Conservation (phyloP, 192 early-diverging fungal species). For the Podila epicladia region DNA sequence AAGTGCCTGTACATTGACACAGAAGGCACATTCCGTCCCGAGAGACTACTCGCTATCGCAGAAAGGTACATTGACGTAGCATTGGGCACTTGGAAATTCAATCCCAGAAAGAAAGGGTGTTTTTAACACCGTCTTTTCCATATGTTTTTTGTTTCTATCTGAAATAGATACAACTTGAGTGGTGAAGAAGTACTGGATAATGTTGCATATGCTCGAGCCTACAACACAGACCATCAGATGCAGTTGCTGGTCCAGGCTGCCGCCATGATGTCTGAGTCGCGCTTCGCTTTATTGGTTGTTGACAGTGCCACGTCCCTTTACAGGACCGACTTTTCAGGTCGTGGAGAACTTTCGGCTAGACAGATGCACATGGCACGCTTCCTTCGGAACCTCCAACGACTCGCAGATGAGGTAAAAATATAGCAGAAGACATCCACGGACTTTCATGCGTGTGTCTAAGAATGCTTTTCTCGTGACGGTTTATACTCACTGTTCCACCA, state of each 20-base stretch:
- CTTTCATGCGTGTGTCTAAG: neutral
- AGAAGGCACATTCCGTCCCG: constrained; percentile 96
- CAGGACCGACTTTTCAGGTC: constrained; percentile 95
- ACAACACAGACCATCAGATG: constrained; percentile 96
- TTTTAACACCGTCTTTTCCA: no score
- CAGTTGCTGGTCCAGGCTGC: constrained; percentile 85
- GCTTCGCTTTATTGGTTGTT: constrained; percentile 88
- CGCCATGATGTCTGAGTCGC: constrained; percentile 88
- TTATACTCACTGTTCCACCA: neutral
- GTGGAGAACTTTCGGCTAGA: constrained; percentile 93
- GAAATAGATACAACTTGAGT: constrained; percentile 63
- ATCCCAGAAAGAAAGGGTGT: no score
- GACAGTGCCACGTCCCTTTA: constrained; percentile 95
- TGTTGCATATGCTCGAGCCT: constrained; percentile 92
- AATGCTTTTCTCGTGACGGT: no score
- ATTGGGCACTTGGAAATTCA: neutral
- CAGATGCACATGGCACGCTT: constrained; percentile 96
- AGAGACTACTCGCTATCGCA: constrained; percentile 84
- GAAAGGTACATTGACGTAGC: constrained; percentile 70
- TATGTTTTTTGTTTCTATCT: neutral
- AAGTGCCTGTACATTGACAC: constrained; percentile 98
- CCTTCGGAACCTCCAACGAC: constrained; percentile 80
- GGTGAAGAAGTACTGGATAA: constrained; percentile 93
- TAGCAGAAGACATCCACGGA: neutral
- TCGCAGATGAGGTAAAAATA: constrained; percentile 87